Percentiles rank a stretch among this genome's conserved stretches.
Evolutionary conservation across 352 stramenopile species (phyloP).

Genomic region (Phytophthora palmivora): DNA sequence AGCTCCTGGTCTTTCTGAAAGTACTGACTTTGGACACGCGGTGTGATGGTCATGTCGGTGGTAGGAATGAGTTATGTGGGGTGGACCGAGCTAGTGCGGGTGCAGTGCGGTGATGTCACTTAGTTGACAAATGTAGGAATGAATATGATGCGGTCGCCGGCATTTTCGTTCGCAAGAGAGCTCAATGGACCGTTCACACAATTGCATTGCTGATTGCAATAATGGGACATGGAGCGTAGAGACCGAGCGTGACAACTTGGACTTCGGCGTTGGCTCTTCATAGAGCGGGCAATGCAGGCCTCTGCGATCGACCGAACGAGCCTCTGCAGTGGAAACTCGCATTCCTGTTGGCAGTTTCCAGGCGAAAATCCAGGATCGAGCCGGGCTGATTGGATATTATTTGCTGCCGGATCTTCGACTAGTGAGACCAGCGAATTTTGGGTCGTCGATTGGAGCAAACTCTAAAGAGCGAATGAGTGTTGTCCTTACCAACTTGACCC

Average conservation of each 20-base stretch:
- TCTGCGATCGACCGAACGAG: conserved; percentile 1
- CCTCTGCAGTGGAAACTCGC: not conserved
- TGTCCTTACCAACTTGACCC: not conserved
- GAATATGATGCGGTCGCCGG: conserved; percentile 19
- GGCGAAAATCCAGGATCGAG: conserved; percentile 31
- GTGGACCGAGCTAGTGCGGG: conserved; percentile 8
- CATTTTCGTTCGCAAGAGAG: conserved; percentile 12
- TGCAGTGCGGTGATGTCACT: conserved; percentile 29
- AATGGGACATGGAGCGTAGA: conserved; percentile 40
- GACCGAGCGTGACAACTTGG: conserved; percentile 13
- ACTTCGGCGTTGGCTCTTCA: conserved; percentile 13
- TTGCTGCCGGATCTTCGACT: conserved; percentile 40
- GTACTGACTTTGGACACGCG: conserved; percentile 46
- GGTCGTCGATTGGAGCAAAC: conserved; percentile 16
- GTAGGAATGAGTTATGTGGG: conserved; percentile 6
- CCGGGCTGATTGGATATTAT: conserved; percentile 38
- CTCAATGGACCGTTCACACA: conserved; percentile 22
- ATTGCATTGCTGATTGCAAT: conserved; percentile 31
- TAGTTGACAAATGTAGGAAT: conserved; percentile 41
- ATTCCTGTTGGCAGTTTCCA: conserved; percentile 28
- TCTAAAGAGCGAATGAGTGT: not conserved
- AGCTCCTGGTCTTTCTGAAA: conserved; percentile 48
- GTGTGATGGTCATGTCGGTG: conserved; percentile 41
- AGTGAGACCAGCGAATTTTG: conserved; percentile 25
- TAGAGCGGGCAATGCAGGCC: conserved; percentile 19